Evolutionary conservation across 306 rosid species (phyloP), one percentile per base, ranked within the genome.

Genomic region (Phaseolus lunatus): DNA sequence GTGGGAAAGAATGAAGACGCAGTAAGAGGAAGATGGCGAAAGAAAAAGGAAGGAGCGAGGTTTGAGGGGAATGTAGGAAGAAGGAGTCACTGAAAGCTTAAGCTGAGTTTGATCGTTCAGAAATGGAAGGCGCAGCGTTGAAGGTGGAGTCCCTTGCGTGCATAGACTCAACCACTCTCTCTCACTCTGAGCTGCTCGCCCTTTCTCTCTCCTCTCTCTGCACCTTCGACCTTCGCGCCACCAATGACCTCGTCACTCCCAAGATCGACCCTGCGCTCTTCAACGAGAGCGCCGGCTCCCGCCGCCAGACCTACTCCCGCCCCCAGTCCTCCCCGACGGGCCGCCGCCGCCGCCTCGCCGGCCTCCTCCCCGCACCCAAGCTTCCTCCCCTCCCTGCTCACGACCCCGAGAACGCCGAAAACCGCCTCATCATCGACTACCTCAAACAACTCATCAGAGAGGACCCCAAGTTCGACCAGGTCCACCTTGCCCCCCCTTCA

Each of bases 231-330:
- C 72, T 80, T 72, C 77, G 67, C 23, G n/a, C 76, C 20, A 53
- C 86, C 61, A 56, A 73, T 66, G 23, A 83, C 41, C 59, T 87
- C 53, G 73, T 87, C 39, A 70, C 77, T 41, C 96, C 96, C 73
- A 84, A 80, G 78, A 84, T 90, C 80, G 97, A 93, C 75, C 96
- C 86, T 2, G 49, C 94, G 0, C 44, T 77, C 54, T 93, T 93
- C 86, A 90, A 93, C 74, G 93, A 93, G 77, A 90, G 94, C 77
- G 87, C 93, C 3, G 96, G 97, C 0, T 84, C 97, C 22, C 93
- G 88, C 67, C 96, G 96, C 8, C 97, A 93, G 81, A 89, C 96
- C 52, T 93, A 87, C 84, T 89, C 94, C 10, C 78, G 89, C 3
- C 74, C 84, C 24, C 89, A 72, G 35, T 87, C 86, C 12, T 58